Percentiles rank a stretch among this genome's conserved stretches.
These are phyloP conservation scores for Metarhizium brunneum DNA, from an alignment of 2,329 filamentous ascomycete species.

Conservation along the genomic window DNA sequence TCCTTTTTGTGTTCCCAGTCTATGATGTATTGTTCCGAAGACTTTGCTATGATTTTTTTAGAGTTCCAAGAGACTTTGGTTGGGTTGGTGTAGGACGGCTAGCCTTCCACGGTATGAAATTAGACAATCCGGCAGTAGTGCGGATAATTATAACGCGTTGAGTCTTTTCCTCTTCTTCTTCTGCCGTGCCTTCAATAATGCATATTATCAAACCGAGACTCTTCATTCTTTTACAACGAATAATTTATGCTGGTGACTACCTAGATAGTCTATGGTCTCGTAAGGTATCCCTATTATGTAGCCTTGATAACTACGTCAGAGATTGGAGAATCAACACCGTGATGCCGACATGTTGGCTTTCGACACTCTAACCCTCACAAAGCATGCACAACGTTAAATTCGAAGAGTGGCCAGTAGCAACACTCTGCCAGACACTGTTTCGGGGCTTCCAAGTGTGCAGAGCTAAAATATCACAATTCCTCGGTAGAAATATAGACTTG, in stretches of 20 bases:
- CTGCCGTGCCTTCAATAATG: neutral
- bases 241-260: neutral
- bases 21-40: neutral
- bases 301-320: neutral
- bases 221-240: neutral
- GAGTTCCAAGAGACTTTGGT: conserved; percentile 3
- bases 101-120: conserved; percentile 1
- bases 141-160: neutral
- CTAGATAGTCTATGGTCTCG: neutral
- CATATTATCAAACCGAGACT: neutral
- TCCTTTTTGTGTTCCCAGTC: neutral
- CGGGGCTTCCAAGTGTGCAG: neutral
- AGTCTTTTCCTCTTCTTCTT: neutral
- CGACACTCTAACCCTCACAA: too few species aligned
- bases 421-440: neutral
- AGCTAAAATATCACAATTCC: neutral
- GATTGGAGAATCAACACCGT: neutral
- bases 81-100: conserved; percentile 3
- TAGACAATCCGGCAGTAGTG: conserved; percentile 1
- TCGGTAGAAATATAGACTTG: neutral
- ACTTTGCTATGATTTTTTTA: neutral
- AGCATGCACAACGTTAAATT: neutral
- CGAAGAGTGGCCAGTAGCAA: neutral
- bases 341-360: neutral
- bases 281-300: neutral